phyloP scores from a whole-genome alignment of 257 asterid species.

The Lithospermum erythrorhizon region DNA sequence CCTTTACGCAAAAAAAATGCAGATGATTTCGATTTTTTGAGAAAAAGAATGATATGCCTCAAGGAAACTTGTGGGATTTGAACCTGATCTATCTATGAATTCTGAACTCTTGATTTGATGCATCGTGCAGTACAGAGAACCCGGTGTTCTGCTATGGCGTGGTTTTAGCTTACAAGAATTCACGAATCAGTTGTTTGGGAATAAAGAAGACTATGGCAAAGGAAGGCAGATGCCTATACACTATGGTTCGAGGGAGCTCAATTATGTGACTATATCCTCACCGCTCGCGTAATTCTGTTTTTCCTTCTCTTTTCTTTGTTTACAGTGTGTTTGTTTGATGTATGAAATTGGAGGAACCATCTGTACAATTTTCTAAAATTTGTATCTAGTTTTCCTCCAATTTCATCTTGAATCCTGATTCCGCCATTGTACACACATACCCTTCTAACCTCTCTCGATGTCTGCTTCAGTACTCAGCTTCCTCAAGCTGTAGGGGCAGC shows the following conservation, averaged over 20 bases:
- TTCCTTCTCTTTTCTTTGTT: too few relatives aligned
- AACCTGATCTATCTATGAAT: background rate
- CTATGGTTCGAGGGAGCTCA: constrained; percentile 63
- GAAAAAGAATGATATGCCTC: too few relatives aligned
- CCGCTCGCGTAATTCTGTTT: constrained; percentile 52
- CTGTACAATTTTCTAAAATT: too few relatives aligned
- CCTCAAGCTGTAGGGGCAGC: constrained; percentile 97
- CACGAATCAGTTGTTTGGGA: constrained; percentile 73
- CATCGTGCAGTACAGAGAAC: constrained; percentile 63
- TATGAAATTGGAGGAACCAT: too few relatives aligned
- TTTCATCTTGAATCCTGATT: too few relatives aligned
- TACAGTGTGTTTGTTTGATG: too few relatives aligned
- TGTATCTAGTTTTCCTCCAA: too few relatives aligned
- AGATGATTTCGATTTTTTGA: too few relatives aligned
- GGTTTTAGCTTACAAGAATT: constrained; percentile 74
- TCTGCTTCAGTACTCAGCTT: constrained; percentile 64
- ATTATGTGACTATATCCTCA: constrained; percentile 66
- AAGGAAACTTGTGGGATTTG: background rate
- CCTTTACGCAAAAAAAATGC: too few relatives aligned
- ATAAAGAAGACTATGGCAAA: constrained; percentile 56
- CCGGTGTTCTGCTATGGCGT: constrained; percentile 84
- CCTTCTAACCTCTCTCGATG: background rate
- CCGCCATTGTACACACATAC: background rate
- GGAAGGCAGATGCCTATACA: constrained; percentile 98
- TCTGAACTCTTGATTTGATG: background rate